These are phyloP conservation scores for Luvunga scandens DNA, from an alignment of 345 rosid species.

Conservation along the genomic window DNA sequence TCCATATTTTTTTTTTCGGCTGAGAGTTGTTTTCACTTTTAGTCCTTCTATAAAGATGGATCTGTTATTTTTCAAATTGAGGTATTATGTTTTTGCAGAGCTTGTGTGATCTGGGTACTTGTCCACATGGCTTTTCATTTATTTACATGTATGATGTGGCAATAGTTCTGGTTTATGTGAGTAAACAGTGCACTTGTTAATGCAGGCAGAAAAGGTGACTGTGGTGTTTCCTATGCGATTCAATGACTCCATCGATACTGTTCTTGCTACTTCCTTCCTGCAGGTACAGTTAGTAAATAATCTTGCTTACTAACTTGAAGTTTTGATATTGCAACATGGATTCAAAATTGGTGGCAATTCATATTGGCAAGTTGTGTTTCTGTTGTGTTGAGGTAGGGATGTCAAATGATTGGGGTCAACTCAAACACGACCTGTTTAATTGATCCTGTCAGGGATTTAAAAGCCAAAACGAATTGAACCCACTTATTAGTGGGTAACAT, in stretches of 20 bases:
- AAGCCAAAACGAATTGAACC: background rate
- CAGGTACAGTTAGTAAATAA: slow-evolving; percentile 50
- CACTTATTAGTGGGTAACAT: background rate
- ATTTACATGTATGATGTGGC: background rate
- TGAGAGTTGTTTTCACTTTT: background rate
- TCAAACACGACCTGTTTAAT: background rate
- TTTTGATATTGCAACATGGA: background rate
- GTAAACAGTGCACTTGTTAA: slow-evolving; percentile 9
- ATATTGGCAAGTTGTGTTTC: background rate
- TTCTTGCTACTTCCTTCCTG: slow-evolving; percentile 86
- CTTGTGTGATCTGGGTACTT: background rate
- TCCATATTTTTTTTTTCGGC: background rate
- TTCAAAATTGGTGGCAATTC: background rate
- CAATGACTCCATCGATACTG: slow-evolving; percentile 71
- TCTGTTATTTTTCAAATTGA: background rate
- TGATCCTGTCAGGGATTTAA: background rate
- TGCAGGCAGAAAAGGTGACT: slow-evolving; percentile 81
- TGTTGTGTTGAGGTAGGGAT: background rate
- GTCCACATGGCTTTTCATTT: background rate
- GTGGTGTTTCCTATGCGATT: slow-evolving; percentile 96
- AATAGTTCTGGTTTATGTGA: slow-evolving; percentile 8
- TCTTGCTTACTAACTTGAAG: slow-evolving; percentile 9
- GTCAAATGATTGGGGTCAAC: background rate
- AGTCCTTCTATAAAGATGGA: background rate
- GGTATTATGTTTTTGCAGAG: background rate